Conservation (phyloP, 2,329 filamentous ascomycete genomes). For the Penicillium sp. region DNA sequence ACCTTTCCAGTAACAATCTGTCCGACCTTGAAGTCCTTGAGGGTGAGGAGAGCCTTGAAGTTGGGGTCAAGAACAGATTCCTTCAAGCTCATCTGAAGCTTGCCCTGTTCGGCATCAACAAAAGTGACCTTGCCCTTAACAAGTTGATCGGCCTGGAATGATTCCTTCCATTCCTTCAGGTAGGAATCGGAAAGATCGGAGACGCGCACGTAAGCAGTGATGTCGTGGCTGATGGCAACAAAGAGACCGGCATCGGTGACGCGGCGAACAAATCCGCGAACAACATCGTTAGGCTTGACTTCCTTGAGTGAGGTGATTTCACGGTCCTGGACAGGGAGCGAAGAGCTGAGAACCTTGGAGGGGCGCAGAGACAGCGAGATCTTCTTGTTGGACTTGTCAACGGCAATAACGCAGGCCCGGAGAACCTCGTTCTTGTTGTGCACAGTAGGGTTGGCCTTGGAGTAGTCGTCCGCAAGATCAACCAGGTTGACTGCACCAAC, state of each 20-base stretch:
- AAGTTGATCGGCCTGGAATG: conserved; percentile 84
- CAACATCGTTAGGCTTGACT: conserved; percentile 72
- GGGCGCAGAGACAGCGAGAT: conserved; percentile 79
- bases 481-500: conserved; percentile 79
- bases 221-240: conserved; percentile 75
- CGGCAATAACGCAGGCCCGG: conserved; percentile 78
- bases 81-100: conserved; percentile 85
- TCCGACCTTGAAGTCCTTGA: conserved; percentile 75
- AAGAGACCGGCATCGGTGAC: conserved; percentile 89
- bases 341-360: conserved; percentile 86
- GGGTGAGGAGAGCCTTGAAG: conserved; percentile 71
- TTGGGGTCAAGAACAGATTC: conserved; percentile 78
- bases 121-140: conserved; percentile 82
- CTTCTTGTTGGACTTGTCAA: conserved; percentile 83
- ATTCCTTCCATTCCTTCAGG: conserved; percentile 92
- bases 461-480: conserved; percentile 85
- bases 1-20: conserved; percentile 87
- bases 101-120: conserved; percentile 67
- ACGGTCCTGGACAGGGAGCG: conserved; percentile 74
- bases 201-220: conserved; percentile 82
- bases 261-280: conserved; percentile 90
- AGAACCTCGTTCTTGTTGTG: conserved; percentile 84
- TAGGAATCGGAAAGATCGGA: conserved; percentile 87
- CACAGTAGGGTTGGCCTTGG: conserved; percentile 71
- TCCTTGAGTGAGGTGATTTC: conserved; percentile 74